Evolutionary conservation across 176 grass and related monocot species (phyloP).

Genomic region (Oryza glaberrima): DNA sequence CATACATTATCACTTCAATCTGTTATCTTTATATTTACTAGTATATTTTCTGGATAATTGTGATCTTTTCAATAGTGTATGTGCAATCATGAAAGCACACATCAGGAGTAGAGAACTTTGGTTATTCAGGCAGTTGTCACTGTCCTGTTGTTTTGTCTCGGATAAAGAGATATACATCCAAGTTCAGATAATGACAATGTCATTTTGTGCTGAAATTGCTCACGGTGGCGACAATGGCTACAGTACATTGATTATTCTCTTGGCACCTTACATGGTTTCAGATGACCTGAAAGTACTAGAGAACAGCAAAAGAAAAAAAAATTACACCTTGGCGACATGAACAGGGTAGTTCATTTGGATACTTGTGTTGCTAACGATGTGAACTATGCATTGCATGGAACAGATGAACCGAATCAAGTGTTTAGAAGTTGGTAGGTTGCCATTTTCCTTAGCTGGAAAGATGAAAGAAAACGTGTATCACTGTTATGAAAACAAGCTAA

Average conservation of each 20-base stretch:
- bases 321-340: neutral
- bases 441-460: neutral
- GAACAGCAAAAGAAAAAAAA: neutral
- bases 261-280: neutral
- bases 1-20: neutral
- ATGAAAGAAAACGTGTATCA: neutral
- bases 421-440: neutral
- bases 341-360: neutral
- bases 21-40: slow-evolving; percentile 1
- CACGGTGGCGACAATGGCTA: neutral
- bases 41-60: neutral
- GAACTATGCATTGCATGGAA: neutral
- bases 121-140: neutral
- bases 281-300: neutral
- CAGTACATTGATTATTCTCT: neutral
- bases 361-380: neutral
- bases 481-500: neutral
- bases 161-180: neutral
- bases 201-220: neutral
- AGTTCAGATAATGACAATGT: slow-evolving; percentile 2
- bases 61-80: neutral
- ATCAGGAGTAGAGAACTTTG: neutral
- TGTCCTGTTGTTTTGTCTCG: neutral
- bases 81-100: slow-evolving; percentile 20
- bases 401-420: neutral